Percentiles rank a stretch among this genome's conserved stretches.
phyloP scores from a whole-genome alignment of 495 filamentous ascomycete genomes.

The Talaromyces ruber region DNA sequence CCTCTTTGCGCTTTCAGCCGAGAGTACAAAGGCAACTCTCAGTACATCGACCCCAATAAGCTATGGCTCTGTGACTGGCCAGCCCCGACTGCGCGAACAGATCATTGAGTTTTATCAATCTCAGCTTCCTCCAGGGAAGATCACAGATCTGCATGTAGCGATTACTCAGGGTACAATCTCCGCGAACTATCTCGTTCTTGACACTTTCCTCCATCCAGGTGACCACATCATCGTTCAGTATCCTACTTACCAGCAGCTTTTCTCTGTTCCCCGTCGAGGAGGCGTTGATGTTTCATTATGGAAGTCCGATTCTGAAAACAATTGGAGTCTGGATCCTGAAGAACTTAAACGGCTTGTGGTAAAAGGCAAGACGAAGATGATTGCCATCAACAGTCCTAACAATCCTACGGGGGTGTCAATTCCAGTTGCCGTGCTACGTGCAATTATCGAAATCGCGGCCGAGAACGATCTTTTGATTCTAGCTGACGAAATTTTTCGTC shows the following conservation, averaged over 20 bases:
- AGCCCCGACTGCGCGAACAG: background rate
- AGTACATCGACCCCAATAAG: background rate
- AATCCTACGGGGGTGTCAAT: constrained; percentile 66
- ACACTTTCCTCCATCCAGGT: constrained; percentile 54
- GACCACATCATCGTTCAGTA: constrained; percentile 71
- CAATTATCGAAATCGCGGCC: constrained; percentile 47
- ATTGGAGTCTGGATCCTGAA: constrained; percentile 49
- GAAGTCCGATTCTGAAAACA: constrained; percentile 47
- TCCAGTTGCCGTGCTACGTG: constrained; percentile 39
- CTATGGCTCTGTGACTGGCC: background rate
- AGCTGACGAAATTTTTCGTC: constrained; percentile 68
- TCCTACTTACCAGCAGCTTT: constrained; percentile 71
- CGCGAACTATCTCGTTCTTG: constrained; percentile 61
- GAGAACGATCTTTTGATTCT: constrained; percentile 48
- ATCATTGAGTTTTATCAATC: background rate
- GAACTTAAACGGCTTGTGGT: constrained; percentile 51
- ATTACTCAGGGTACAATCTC: constrained; percentile 62
- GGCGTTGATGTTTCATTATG: constrained; percentile 63
- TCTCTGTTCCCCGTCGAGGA: constrained; percentile 53
- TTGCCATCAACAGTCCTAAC: constrained; percentile 50
- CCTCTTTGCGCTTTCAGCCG: background rate
- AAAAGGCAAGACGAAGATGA: background rate
- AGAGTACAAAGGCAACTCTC: background rate
- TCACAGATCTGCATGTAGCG: background rate
- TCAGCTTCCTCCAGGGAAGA: background rate